phyloP scores from a whole-genome alignment of 2,329 filamentous ascomycete genomes.

The Fusarium brevicatenulatum region DNA sequence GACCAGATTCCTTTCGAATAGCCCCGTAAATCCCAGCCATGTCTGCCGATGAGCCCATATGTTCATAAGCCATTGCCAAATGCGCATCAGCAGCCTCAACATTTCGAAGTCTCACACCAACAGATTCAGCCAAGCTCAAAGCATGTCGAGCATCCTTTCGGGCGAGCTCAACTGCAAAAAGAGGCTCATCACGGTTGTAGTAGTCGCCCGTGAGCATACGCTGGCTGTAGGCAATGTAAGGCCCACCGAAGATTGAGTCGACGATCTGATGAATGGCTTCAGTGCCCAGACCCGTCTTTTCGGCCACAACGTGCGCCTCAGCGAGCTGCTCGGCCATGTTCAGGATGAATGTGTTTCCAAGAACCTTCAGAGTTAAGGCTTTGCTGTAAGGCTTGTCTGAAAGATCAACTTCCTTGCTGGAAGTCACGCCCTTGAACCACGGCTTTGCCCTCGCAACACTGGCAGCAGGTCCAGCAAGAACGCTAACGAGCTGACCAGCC shows the following conservation, averaged over 20 bases:
- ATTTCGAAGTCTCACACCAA: conserved; percentile 71
- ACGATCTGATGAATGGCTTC: conserved; percentile 77
- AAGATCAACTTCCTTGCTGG: conserved; percentile 76
- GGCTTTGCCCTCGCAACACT: conserved; percentile 73
- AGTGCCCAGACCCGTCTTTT: conserved; percentile 80
- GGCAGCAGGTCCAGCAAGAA: conserved; percentile 72
- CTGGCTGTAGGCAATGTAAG: conserved; percentile 78
- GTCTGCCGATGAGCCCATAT: conserved; percentile 76
- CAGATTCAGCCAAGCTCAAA: conserved; percentile 69
- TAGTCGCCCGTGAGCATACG: conserved; percentile 83
- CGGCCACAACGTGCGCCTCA: conserved; percentile 81
- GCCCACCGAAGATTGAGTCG: conserved; percentile 77
- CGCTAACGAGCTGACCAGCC: conserved; percentile 75
- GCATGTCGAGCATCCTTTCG: conserved; percentile 85
- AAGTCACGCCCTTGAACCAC: conserved; percentile 78
- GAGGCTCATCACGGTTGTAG: conserved; percentile 77
- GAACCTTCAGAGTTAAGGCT: conserved; percentile 78
- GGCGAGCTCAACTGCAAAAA: conserved; percentile 85
- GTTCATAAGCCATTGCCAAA: conserved; percentile 73
- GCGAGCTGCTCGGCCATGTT: conserved; percentile 84
- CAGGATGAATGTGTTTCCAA: conserved; percentile 88
- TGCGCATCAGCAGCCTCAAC: conserved; percentile 76
- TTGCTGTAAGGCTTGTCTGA: conserved; percentile 73
- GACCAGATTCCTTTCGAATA: conserved; percentile 76
- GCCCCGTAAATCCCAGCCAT: conserved; percentile 86